Conservation (phyloP, 169 alveolate genomes). For the Cryptosporidium meleagridis region DNA sequence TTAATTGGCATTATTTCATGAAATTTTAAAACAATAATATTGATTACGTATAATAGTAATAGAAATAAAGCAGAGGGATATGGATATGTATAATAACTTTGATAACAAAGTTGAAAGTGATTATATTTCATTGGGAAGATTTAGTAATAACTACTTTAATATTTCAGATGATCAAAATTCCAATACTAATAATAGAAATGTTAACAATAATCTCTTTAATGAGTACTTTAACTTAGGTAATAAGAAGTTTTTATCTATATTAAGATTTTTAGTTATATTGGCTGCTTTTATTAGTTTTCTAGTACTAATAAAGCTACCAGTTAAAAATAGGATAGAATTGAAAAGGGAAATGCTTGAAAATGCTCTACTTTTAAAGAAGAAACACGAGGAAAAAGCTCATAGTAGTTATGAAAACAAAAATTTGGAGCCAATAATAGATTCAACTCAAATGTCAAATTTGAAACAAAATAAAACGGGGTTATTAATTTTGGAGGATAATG, state of each 20-base stretch:
- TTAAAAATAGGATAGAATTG: conserved; percentile 30
- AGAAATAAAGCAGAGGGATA: background rate
- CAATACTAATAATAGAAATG: background rate
- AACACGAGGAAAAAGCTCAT: background rate
- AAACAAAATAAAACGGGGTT: background rate
- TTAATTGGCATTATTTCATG: too few relatives aligned
- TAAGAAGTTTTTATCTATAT: background rate
- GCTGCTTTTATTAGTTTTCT: background rate
- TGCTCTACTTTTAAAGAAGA: background rate
- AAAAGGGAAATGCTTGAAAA: conserved; percentile 26
- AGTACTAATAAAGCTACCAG: conserved; percentile 15
- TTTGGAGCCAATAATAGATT: background rate
- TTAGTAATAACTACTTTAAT: background rate
- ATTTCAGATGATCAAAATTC: background rate
- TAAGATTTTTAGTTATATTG: conserved; percentile 11
- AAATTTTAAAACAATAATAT: background rate
- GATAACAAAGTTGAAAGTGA: conserved; percentile 17
- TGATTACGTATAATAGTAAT: background rate
- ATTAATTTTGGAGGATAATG: background rate
- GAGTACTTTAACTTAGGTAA: background rate
- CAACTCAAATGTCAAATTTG: background rate
- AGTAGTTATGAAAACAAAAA: background rate
- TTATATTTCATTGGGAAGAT: conserved; percentile 20
- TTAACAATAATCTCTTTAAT: background rate
- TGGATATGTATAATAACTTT: conserved; percentile 2